Percentiles rank a stretch among this genome's conserved stretches.
These are phyloP conservation scores for Colletotrichum sp. DNA, from an alignment of 2,329 filamentous ascomycete genomes.

Conservation along the genomic window DNA sequence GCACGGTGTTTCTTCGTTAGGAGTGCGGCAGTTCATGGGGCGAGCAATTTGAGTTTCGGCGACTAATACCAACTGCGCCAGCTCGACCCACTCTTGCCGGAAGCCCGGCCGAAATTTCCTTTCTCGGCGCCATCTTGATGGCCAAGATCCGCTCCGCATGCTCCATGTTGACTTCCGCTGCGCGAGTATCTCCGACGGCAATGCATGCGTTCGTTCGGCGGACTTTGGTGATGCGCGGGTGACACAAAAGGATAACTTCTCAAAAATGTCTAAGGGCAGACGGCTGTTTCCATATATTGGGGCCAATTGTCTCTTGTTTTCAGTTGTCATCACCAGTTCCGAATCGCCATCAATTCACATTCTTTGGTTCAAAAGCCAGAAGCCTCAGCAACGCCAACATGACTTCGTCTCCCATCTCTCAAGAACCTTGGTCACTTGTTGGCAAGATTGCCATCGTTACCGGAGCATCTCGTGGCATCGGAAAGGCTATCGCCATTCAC, in stretches of 20 bases:
- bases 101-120: neutral
- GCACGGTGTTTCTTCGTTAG: accelerated
- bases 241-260: too few relatives aligned
- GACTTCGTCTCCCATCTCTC: neutral
- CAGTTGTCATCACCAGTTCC: too few relatives aligned
- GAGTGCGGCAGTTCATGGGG: too few relatives aligned
- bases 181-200: too few relatives aligned
- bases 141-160: neutral
- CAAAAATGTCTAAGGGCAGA: too few relatives aligned
- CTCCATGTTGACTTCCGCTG: neutral
- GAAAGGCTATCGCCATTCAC: neutral
- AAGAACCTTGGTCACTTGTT: neutral
- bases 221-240: too few relatives aligned
- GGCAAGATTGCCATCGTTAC: neutral
- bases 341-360: too few relatives aligned
- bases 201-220: too few relatives aligned
- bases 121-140: neutral
- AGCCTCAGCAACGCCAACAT: neutral
- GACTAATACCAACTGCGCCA: neutral
- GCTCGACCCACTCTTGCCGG: neutral
- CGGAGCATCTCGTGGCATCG: neutral
- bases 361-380: too few relatives aligned
- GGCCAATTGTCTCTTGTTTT: too few relatives aligned
- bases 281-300: too few relatives aligned
- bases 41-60: neutral